Evolutionary conservation across 768 basidiomycete species (phyloP), one percentile per base, ranked within the genome.

Genomic region (Tylopilus sp.): DNA sequence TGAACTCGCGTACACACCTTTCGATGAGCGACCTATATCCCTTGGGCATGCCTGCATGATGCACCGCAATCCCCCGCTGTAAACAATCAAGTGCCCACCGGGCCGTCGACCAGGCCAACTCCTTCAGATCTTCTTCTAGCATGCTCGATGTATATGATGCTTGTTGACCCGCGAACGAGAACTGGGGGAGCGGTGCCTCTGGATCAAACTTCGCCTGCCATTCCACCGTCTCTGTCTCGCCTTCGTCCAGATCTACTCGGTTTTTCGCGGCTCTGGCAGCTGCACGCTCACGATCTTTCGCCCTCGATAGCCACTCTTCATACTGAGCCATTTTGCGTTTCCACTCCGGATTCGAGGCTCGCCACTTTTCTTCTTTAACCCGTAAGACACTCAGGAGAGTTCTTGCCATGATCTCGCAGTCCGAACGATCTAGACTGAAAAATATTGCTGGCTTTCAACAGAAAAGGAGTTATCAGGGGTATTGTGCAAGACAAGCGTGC

Each of bases 41-140:
- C 59, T 78, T 83, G 53, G 79, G 79, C 83, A 88, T 83, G 20
- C 86, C 86, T 9, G 80, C 59, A 63, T 88, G 86, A 57, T 88
- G 86, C 11, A 88, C 77, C 0, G 78, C 86, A 25, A 88, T 77
- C 26, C 86, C 86, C 28, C 86, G 71, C 44, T 65, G 63, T 43
- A 88, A 66, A 6, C 79, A 80, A 11, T 48, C 52, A 22, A 81
- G 46, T 5, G 75, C 73, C 78, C 80, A 81, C n/a, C 42, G 22
- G 2, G 71, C 74, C 1, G 69, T 56, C 8, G 61, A 66, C 15
- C 55, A 53, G 4, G 45, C 53, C 42, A 86, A 66, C 1, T 68
- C 52, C 9, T 42, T 20, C 20, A 84, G 69, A 36, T 83, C 79
- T 17, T 74, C 70, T 1, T 78, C 68, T 17, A 88, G 71, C 39